Evolutionary conservation across 2,329 filamentous ascomycete genomes (phyloP).

Genomic region (Colletotrichum brevisporum): DNA sequence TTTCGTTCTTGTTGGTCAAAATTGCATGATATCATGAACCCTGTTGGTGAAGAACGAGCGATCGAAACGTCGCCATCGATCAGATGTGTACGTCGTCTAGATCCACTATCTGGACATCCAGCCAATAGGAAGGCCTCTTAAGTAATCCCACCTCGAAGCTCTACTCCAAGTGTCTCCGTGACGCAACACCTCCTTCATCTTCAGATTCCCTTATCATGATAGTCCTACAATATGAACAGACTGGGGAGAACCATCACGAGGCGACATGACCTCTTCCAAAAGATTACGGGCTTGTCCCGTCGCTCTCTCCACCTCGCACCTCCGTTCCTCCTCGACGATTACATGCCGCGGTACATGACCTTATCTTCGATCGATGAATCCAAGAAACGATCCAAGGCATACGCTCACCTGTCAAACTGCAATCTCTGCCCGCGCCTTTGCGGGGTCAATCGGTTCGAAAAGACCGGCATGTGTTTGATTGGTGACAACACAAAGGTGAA

Average conservation of each 20-base stretch:
- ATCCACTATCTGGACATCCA: neutral
- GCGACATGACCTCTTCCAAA: neutral
- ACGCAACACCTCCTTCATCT: slow-evolving; percentile 16
- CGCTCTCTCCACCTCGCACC: slow-evolving; percentile 67
- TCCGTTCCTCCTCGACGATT: slow-evolving; percentile 80
- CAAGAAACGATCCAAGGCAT: slow-evolving; percentile 80
- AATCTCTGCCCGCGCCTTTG: slow-evolving; percentile 86
- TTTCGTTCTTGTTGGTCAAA: too few relatives aligned
- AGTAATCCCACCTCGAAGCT: slow-evolving; percentile 20
- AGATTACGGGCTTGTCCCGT: neutral
- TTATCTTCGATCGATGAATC: slow-evolving; percentile 78
- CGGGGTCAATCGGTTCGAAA: slow-evolving; percentile 85
- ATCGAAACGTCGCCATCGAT: neutral
- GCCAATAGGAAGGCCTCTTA: slow-evolving; percentile 21
- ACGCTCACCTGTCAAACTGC: slow-evolving; percentile 82
- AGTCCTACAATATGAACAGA: slow-evolving; percentile 14
- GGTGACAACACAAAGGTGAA: slow-evolving; percentile 84
- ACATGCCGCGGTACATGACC: slow-evolving; percentile 79
- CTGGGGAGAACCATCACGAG: slow-evolving; percentile 1
- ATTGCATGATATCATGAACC: too few relatives aligned
- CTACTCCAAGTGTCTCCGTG: slow-evolving; percentile 12
- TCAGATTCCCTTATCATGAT: neutral
- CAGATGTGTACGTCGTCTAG: neutral
- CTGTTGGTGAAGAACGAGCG: neutral
- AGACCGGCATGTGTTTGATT: slow-evolving; percentile 83